These are phyloP conservation scores for Trametes gibbosa DNA, from an alignment of 768 basidiomycete genomes.

Conservation along the genomic window DNA sequence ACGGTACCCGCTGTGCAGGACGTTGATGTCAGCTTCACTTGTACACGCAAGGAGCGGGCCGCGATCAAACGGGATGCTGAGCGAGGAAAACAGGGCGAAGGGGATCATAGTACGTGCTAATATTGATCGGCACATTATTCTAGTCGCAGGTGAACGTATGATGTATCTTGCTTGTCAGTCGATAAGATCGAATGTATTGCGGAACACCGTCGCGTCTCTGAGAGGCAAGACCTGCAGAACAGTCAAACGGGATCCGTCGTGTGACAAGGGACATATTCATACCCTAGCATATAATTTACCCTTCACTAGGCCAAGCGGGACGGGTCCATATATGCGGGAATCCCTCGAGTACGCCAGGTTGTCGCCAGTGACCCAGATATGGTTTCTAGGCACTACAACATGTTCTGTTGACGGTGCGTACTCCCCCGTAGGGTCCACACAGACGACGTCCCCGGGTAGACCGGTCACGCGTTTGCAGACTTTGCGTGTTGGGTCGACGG, in stretches of 20 bases:
- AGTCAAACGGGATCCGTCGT: neutral
- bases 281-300: slow-evolving; percentile 69
- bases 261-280: slow-evolving; percentile 21
- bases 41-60: neutral
- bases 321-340: slow-evolving; percentile 90
- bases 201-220: slow-evolving; percentile 25
- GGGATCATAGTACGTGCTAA: neutral
- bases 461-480: slow-evolving; percentile 92
- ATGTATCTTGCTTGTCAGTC: slow-evolving; percentile 4
- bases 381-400: slow-evolving; percentile 76
- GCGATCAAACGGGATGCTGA: neutral
- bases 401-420: slow-evolving; percentile 67
- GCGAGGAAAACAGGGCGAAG: neutral
- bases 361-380: slow-evolving; percentile 91
- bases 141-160: neutral
- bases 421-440: slow-evolving; percentile 80
- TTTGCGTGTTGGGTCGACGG: slow-evolving; percentile 58
- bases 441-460: slow-evolving; percentile 84
- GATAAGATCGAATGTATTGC: slow-evolving; percentile 31
- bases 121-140: no score
- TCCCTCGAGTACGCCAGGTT: slow-evolving; percentile 82
- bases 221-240: slow-evolving; percentile 29
- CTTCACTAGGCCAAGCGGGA: slow-evolving; percentile 75
- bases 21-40: neutral
- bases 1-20: neutral